phyloP scores from a whole-genome alignment of 208 protist genomes.

The Phytomonas francai region DNA sequence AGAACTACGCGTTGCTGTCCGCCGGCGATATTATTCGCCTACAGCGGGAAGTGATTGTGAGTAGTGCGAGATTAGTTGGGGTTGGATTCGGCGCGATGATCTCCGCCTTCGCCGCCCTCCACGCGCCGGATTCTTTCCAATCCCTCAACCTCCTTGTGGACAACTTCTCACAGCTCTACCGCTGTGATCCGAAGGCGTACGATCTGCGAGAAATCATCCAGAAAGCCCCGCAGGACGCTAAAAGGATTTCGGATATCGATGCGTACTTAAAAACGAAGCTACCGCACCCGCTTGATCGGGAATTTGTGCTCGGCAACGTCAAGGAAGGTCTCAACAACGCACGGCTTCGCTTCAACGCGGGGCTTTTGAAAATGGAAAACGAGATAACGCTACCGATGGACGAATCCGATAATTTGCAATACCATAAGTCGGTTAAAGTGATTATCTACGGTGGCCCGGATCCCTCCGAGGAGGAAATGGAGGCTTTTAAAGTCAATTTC shows the following conservation, averaged over 20 bases:
- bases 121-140: conserved; percentile 40
- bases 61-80: conserved; percentile 36
- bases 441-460: conserved; percentile 11
- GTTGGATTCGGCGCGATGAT: conserved; percentile 77
- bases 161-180: conserved; percentile 27
- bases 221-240: conserved; percentile 14
- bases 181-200: conserved; percentile 28
- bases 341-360: conserved; percentile 33
- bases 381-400: conserved; percentile 15
- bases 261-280: conserved; percentile 27
- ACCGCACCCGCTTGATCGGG: conserved; percentile 35
- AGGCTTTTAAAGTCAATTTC: no score
- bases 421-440: conserved; percentile 39
- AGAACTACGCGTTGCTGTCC: conserved; percentile 28
- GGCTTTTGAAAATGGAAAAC: conserved; percentile 21
- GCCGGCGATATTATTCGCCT: conserved; percentile 54
- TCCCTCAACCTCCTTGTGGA: conserved; percentile 62
- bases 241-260: conserved; percentile 32
- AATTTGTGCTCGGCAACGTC: conserved; percentile 36
- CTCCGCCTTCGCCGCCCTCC: conserved; percentile 41
- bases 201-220: conserved; percentile 19
- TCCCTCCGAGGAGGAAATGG: conserved; percentile 19
- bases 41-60: conserved; percentile 35
- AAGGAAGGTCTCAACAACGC: conserved; percentile 23
- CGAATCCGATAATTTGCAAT: conserved; percentile 17